These are phyloP conservation scores for Leccinum arenicola DNA, from an alignment of 768 basidiomycete genomes.

Conservation along the genomic window DNA sequence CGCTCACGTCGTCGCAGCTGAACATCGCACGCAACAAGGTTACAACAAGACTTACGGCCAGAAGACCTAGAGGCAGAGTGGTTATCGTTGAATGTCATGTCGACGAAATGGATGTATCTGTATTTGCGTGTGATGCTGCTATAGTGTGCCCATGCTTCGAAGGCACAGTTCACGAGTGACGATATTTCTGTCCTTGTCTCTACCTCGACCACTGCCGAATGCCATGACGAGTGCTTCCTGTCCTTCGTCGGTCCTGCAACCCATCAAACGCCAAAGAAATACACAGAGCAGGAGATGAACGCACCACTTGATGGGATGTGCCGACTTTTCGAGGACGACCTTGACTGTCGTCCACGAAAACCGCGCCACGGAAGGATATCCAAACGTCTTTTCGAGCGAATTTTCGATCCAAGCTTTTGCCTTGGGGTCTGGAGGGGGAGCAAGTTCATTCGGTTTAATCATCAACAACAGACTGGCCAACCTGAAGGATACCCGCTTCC, in stretches of 20 bases:
- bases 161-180: constrained; percentile 75
- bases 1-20: constrained; percentile 15
- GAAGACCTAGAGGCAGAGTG: constrained; percentile 6
- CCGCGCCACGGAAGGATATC: constrained; percentile 84
- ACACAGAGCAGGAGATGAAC: neutral
- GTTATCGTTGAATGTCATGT: too few species aligned
- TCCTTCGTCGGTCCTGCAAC: constrained; percentile 76
- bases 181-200: constrained; percentile 71
- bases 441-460: neutral
- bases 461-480: constrained; percentile 22
- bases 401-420: constrained; percentile 83
- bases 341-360: constrained; percentile 98
- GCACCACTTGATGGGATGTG: constrained; percentile 79
- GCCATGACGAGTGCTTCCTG: constrained; percentile 73
- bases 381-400: constrained; percentile 84
- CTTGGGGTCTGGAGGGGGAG: constrained; percentile 68
- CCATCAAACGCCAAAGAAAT: neutral
- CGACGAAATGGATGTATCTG: constrained; percentile 9
- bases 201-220: constrained; percentile 65
- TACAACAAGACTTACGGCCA: neutral
- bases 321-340: constrained; percentile 76
- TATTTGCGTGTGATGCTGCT: constrained; percentile 1
- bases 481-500: constrained; percentile 94
- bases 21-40: constrained; percentile 3
- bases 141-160: constrained; percentile 66